Base-by-base conservation (phyloP, 768 basidiomycete species). In the Paxillus ammoniavirescens region DNA sequence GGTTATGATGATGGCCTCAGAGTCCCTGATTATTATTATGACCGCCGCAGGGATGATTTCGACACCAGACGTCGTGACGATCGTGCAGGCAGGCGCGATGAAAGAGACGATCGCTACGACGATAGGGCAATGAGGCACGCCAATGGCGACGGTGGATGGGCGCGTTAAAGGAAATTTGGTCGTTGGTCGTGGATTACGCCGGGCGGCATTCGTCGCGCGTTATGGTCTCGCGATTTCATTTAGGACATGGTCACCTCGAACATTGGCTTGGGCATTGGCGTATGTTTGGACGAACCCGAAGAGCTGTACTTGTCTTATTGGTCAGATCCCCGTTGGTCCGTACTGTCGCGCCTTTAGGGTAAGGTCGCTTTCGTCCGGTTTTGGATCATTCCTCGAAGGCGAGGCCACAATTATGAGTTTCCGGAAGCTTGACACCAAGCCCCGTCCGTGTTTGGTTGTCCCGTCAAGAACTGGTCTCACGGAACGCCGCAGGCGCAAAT, bases 11-110 rank as follows among this genome's bases (percentile, higher is more conserved):
- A 89, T 84, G 85, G 85, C 73, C 87, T 82, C 77, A 84, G 82
- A 84, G 81, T 75, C 71, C 87, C 87, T 84, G 86, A 90, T 80
- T 82, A 81, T 78, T 83, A 87, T 84, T 84, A 86, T 86, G 88
- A 90, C 72, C 88, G 90, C 68, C 86, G 87, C 77, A 87, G 87
- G 84, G 88, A 91, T 71, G 86, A 88, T 69, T 56, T 67, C 59
- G 82, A 86, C 63, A 75, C 72, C 75, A 72, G 68, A 54, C 67
- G 68, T 65, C 82, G 84, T 72, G 79, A 87, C 72, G 87, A 89
- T 68, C 69, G 69, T 54, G 85, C 87, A 71, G 80, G 81, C 74
- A 84, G 86, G 73, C 86, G 89, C 74, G 89, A 91, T 60, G 89
- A 90, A 66, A 91, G 85, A 75, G 88, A 91, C 65, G 88, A 89